Evolutionary conservation across 2,329 filamentous ascomycete genomes (phyloP).

Genomic region (Hymenoscyphus infarciens): DNA sequence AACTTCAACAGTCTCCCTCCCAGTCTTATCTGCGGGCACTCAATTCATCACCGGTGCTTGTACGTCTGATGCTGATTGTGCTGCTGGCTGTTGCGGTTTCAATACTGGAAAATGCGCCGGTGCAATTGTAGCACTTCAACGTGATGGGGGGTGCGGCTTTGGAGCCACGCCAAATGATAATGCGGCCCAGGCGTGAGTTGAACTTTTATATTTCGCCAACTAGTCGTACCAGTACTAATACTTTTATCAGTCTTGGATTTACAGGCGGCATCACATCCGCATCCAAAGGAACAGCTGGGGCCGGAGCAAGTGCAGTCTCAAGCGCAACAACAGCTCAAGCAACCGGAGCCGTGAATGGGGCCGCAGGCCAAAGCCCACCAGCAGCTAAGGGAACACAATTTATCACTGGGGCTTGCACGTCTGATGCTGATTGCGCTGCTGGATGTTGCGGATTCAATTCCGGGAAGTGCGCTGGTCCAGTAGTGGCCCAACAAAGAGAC

Average conservation of each 20-base stretch:
- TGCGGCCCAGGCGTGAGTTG: constrained; percentile 9
- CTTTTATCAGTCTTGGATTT: constrained; percentile 2
- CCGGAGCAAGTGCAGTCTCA: constrained; percentile 1
- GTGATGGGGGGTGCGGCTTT: constrained; percentile 38
- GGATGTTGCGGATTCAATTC: constrained; percentile 34
- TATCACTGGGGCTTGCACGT: constrained; percentile 36
- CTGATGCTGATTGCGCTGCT: constrained; percentile 35
- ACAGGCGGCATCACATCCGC: constrained; percentile 10
- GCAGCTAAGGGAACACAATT: constrained; percentile 32
- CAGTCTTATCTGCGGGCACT: constrained; percentile 10
- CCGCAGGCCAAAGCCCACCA: constrained; percentile 1
- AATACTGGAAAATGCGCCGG: constrained; percentile 35
- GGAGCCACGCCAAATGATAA: constrained; percentile 18
- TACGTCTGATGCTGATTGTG: constrained; percentile 19
- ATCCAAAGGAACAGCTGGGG: background rate
- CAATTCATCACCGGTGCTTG: constrained; percentile 17
- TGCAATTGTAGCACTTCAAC: constrained; percentile 34
- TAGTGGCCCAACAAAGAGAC: constrained; percentile 35
- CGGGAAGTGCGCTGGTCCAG: constrained; percentile 36
- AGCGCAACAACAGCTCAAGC: background rate
- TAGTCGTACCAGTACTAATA: too few species aligned
- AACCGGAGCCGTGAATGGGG: background rate
- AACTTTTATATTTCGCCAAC: too few species aligned
- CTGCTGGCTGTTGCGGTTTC: constrained; percentile 17
- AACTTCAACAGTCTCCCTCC: constrained; percentile 1